phyloP scores from a whole-genome alignment of 805 yeast species.

The Ogataea siamensis region DNA sequence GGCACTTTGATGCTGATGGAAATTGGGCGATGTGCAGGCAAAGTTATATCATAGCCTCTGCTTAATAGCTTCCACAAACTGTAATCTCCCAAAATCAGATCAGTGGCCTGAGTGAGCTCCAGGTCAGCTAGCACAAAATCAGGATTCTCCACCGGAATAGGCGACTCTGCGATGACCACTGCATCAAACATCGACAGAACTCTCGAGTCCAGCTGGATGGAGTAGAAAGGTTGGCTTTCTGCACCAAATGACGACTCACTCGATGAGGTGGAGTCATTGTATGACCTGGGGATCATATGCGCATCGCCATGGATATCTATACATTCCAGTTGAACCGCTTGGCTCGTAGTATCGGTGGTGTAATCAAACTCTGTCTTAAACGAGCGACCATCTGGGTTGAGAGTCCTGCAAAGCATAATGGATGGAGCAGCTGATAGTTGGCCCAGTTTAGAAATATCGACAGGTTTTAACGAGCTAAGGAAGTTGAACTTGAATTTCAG shows the following conservation, averaged over 20 bases:
- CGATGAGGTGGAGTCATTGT: slow-evolving; percentile 33
- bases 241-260: slow-evolving; percentile 60
- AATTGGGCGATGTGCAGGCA: slow-evolving; percentile 45
- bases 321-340: slow-evolving; percentile 44
- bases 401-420: slow-evolving; percentile 31
- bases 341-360: slow-evolving; percentile 37
- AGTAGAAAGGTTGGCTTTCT: slow-evolving; percentile 44
- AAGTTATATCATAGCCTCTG: slow-evolving; percentile 38
- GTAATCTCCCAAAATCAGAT: slow-evolving; percentile 30
- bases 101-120: slow-evolving; percentile 26
- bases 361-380: slow-evolving; percentile 35
- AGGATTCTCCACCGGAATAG: slow-evolving; percentile 14
- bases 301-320: slow-evolving; percentile 40
- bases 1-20: slow-evolving; percentile 48
- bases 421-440: slow-evolving; percentile 25
- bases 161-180: slow-evolving; percentile 45
- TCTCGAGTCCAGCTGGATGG: slow-evolving; percentile 41
- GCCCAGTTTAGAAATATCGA: slow-evolving; percentile 24
- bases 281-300: slow-evolving; percentile 52
- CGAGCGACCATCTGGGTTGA: slow-evolving; percentile 14
- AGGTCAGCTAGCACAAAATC: slow-evolving; percentile 41
- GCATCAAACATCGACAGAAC: slow-evolving; percentile 45
- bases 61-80: slow-evolving; percentile 39
- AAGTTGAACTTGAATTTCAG: slow-evolving; percentile 30
- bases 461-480: slow-evolving; percentile 33